These are phyloP conservation scores for Curvularia spicifera DNA, from an alignment of 2,329 filamentous ascomycete genomes.

Conservation along the genomic window DNA sequence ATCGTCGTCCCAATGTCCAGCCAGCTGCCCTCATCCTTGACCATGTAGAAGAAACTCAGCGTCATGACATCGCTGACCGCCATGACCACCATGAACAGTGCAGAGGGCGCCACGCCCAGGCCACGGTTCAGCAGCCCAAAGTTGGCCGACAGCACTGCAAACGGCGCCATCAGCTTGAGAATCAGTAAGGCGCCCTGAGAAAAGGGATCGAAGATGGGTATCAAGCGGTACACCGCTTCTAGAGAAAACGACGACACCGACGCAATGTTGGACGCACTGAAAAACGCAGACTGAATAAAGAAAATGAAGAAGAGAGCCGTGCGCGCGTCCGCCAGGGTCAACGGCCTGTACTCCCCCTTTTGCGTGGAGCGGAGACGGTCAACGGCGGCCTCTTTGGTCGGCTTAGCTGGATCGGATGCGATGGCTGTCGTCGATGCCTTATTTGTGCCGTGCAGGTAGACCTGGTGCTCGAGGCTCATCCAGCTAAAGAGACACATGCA, in stretches of 20 bases:
- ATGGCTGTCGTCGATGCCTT: conserved; percentile 18
- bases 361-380: conserved; percentile 40
- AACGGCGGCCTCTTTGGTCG: conserved; percentile 50
- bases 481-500: conserved; percentile 81
- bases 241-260: conserved; percentile 92
- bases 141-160: conserved; percentile 89
- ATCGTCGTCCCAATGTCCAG: conserved; percentile 97
- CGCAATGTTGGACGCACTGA: conserved; percentile 94
- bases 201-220: conserved; percentile 94
- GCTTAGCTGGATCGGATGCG: conserved; percentile 39
- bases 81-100: conserved; percentile 91
- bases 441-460: conserved; percentile 58
- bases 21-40: conserved; percentile 96
- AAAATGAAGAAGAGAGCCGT: conserved; percentile 95
- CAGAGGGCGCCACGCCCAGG: conserved; percentile 82
- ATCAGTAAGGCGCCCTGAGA: conserved; percentile 86
- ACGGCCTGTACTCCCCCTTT: conserved; percentile 63
- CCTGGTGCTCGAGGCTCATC: conserved; percentile 87
- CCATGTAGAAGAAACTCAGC: conserved; percentile 96
- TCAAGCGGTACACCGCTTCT: conserved; percentile 83
- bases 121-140: conserved; percentile 89
- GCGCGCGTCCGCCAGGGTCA: conserved; percentile 82
- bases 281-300: conserved; percentile 93
- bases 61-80: conserved; percentile 87
- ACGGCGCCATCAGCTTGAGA: conserved; percentile 90